Evolutionary conservation across 169 alveolate species (phyloP).

Genomic region (Eimeria maxima): DNA sequence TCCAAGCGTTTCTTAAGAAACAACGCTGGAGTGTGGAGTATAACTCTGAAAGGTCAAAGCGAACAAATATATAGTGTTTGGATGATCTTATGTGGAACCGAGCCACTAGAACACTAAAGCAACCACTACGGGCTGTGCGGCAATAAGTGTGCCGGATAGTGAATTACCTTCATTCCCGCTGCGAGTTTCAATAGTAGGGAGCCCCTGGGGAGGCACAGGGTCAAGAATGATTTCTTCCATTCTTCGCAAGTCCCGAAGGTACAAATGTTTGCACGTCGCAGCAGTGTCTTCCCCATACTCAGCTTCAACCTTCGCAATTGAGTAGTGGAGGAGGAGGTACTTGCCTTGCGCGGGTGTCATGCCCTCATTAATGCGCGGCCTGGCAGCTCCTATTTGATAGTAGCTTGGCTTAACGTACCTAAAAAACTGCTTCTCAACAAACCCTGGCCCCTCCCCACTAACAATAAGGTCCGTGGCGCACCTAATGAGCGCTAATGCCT

Average conservation of each 20-base stretch:
- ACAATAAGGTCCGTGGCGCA: constrained; percentile 32
- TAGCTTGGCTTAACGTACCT: neutral
- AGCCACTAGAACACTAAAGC: neutral
- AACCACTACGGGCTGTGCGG: neutral
- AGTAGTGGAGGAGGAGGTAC: constrained; percentile 67
- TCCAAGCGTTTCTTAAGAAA: too few species aligned
- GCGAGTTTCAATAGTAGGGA: neutral
- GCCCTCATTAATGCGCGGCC: constrained; percentile 52
- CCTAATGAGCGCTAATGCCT: constrained; percentile 50
- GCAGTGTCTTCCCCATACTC: constrained; percentile 34
- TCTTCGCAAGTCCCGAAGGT: constrained; percentile 49
- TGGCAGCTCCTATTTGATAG: neutral
- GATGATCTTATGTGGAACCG: neutral
- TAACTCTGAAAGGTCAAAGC: too few species aligned
- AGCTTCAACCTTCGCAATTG: constrained; percentile 37
- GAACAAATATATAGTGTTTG: neutral
- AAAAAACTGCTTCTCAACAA: constrained; percentile 53
- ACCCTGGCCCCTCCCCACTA: constrained; percentile 66
- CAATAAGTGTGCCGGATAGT: neutral
- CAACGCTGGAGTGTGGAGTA: too few species aligned
- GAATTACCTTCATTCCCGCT: neutral
- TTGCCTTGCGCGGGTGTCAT: constrained; percentile 54
- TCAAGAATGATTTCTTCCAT: constrained; percentile 23
- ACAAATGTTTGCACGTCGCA: neutral
- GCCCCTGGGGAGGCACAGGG: neutral